Evolutionary conservation across 352 stramenopile species (phyloP).

Genomic region (Globisporangium okanoganense): DNA sequence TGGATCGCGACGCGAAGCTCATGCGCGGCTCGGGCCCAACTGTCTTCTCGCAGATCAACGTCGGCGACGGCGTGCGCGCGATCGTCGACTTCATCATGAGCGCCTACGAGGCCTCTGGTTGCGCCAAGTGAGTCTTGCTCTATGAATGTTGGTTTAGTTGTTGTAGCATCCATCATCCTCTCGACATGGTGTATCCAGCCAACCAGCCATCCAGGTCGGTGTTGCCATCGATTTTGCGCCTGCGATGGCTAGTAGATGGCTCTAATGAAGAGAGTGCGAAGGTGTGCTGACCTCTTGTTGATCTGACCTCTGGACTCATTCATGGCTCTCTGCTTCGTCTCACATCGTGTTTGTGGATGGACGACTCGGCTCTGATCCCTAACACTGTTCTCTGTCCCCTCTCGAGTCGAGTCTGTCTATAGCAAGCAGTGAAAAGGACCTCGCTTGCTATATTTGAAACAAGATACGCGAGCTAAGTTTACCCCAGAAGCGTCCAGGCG

Average conservation of each 20-base stretch:
- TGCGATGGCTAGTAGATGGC: not conserved
- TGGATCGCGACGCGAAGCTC: constrained; percentile 92
- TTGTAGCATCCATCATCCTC: not conserved
- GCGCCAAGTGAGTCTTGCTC: constrained; percentile 18
- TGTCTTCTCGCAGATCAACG: constrained; percentile 95
- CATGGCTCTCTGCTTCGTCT: not conserved
- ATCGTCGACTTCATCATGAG: constrained; percentile 85
- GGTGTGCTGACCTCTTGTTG: not conserved
- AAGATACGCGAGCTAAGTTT: not conserved
- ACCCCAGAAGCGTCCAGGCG: not conserved
- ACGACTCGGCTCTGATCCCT: not conserved
- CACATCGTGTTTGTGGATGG: not conserved
- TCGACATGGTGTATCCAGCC: no score
- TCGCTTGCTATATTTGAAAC: not conserved
- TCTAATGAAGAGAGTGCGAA: not conserved
- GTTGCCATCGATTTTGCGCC: not conserved
- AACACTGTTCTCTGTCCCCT: no score
- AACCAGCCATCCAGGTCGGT: not conserved
- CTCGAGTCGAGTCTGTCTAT: no score
- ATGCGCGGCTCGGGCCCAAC: constrained; percentile 95
- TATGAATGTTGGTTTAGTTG: no score
- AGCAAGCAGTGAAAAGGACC: no score
- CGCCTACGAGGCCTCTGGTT: constrained; percentile 29
- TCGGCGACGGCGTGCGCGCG: constrained; percentile 83
- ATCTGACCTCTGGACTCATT: not conserved